Conservation (phyloP, 495 filamentous ascomycete genomes). For the Coniosporium apollinis region DNA sequence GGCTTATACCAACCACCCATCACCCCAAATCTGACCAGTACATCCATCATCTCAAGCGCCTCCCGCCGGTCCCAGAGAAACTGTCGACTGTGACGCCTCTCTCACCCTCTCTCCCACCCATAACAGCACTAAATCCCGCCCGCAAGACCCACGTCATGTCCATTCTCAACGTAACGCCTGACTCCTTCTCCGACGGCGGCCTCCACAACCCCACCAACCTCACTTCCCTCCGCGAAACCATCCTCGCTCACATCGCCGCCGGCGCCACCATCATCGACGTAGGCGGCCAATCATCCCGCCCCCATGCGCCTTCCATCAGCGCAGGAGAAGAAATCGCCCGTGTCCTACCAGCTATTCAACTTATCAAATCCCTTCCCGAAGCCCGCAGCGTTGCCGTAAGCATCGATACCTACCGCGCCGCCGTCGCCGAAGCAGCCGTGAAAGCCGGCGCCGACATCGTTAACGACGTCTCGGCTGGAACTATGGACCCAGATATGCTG, state of each 20-base stretch:
- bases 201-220: constrained; percentile 29
- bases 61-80: constrained; percentile 34
- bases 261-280: constrained; percentile 81
- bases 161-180: constrained; percentile 87
- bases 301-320: constrained; percentile 45
- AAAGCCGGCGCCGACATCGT: constrained; percentile 79
- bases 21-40: constrained; percentile 4
- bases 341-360: constrained; percentile 57
- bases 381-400: constrained; percentile 50
- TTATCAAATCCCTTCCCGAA: constrained; percentile 52
- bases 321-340: constrained; percentile 59
- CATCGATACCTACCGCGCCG: constrained; percentile 82
- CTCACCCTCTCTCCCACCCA: constrained; percentile 34
- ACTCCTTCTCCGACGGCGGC: constrained; percentile 94
- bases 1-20: constrained; percentile 13
- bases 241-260: constrained; percentile 36
- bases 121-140: constrained; percentile 44
- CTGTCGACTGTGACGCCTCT: constrained; percentile 57
- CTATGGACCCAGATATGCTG: constrained; percentile 68
- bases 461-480: constrained; percentile 83
- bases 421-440: constrained; percentile 66
- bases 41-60: constrained; percentile 41
- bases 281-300: constrained; percentile 83
- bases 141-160: constrained; percentile 75
- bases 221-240: constrained; percentile 29